Base-by-base conservation (phyloP, 768 basidiomycete species). In the Suillus clintonianus region DNA sequence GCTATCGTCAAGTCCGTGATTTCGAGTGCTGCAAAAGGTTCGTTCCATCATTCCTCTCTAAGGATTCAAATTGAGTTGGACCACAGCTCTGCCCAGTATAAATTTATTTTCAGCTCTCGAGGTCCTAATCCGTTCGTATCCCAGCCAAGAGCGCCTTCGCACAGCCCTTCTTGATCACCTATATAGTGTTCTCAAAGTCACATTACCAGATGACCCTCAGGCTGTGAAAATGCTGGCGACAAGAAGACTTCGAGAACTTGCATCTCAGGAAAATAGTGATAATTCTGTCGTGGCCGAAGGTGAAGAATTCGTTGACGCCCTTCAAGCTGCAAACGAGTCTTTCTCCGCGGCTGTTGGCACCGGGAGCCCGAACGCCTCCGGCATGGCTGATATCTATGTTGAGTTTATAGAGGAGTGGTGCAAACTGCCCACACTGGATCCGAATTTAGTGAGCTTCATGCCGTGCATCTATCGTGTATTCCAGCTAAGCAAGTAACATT, bases 1-100 rank as follows among this genome's bases (percentile, higher is more conserved):
- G 91, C 84, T 4, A 92, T 94, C 68, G 90, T 92, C 43, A 87
- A 85, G 71, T 83, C 87, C 50, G 92, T 92, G n/a, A 85, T 95
- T 56, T 78, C 81, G 22, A 89, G 84, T 67, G 94, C 94, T 36
- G 84, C 82, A 13, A 81, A 89, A 85, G 91, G 94, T 89, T 72
- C 64, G 74, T 75, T 59, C 67, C 36, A 42, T 63, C 8, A 61
- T 69, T 47, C 60, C 70, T 58, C 60, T 65, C 50, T 8, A 19
- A 59, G 65, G 8, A 59, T 61, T 63, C 47, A 60, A 57, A 60
- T 59, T 59, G 24, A 65, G 36, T n/a, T 56, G 58, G 47, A 22
- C 50, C 62, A 41, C 39, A 64, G 84, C 80, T 19, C 62, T 79
- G 17, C 80, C 83, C 9, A 77, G 71, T 56, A 65, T 80, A 17